These are phyloP conservation scores for Pichia kluyveri DNA, from an alignment of 805 yeast species.

Conservation along the genomic window DNA sequence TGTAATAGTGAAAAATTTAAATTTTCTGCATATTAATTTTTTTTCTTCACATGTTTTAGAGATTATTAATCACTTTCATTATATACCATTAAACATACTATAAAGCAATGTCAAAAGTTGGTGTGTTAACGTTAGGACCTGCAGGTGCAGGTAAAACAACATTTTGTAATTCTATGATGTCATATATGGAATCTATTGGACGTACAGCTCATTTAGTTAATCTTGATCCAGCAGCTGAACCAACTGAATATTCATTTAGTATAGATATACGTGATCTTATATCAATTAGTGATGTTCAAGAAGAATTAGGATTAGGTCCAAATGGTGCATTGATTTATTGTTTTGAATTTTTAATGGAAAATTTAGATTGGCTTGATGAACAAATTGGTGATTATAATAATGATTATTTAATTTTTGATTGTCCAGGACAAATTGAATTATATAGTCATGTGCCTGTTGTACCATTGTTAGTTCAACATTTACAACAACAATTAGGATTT, in stretches of 20 bases:
- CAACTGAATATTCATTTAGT: constrained; percentile 83
- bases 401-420: constrained; percentile 88
- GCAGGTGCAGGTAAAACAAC: constrained; percentile 97
- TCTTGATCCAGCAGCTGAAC: constrained; percentile 95
- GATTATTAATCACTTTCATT: too few species aligned
- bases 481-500: constrained; percentile 71
- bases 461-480: constrained; percentile 81
- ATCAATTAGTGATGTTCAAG: constrained; percentile 90
- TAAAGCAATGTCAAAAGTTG: constrained; percentile 77
- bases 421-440: constrained; percentile 95
- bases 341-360: constrained; percentile 81
- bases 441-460: constrained; percentile 91
- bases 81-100: too few species aligned
- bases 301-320: constrained; percentile 87
- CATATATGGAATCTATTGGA: constrained; percentile 84
- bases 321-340: constrained; percentile 92
- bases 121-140: constrained; percentile 90
- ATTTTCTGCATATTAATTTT: too few species aligned
- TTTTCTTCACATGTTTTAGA: too few species aligned
- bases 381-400: constrained; percentile 94
- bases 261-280: constrained; percentile 88
- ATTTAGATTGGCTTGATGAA: constrained; percentile 95
- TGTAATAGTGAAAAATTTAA: too few species aligned
- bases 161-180: constrained; percentile 78
- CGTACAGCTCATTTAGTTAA: constrained; percentile 92